phyloP scores from a whole-genome alignment of 768 basidiomycete genomes.

The Podaxis carcinomalis region DNA sequence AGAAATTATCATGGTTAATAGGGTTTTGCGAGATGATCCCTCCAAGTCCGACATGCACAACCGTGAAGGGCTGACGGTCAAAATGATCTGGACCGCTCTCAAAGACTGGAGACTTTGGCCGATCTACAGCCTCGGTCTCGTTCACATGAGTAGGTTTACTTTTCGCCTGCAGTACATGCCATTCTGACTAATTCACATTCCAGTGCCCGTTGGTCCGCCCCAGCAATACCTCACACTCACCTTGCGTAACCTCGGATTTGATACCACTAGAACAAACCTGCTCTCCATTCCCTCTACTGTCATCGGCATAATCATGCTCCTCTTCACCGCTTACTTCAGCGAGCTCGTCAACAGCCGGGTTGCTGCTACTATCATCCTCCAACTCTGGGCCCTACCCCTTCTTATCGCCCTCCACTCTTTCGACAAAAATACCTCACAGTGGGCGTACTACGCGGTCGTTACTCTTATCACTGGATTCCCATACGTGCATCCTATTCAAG shows the following conservation, averaged over 20 bases:
- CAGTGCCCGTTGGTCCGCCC: slow-evolving; percentile 57
- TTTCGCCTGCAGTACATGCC: background rate
- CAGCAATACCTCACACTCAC: slow-evolving; percentile 62
- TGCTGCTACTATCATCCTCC: slow-evolving; percentile 46
- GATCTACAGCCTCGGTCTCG: slow-evolving; percentile 51
- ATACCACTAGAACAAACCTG: slow-evolving; percentile 58
- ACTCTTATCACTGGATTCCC: slow-evolving; percentile 55
- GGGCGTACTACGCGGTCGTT: slow-evolving; percentile 52
- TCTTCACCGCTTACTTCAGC: slow-evolving; percentile 44
- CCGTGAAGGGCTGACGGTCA: slow-evolving; percentile 50
- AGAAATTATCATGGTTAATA: slow-evolving; percentile 61
- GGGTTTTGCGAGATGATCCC: slow-evolving; percentile 62
- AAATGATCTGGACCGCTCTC: slow-evolving; percentile 47
- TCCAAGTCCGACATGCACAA: slow-evolving; percentile 70
- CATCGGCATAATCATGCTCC: slow-evolving; percentile 45
- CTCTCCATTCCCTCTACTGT: slow-evolving; percentile 57
- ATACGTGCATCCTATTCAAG: slow-evolving; percentile 44
- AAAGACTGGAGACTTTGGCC: slow-evolving; percentile 67
- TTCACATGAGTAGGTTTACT: slow-evolving; percentile 42
- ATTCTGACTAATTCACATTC: background rate
- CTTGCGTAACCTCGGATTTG: slow-evolving; percentile 58
- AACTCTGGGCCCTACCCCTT: slow-evolving; percentile 61
- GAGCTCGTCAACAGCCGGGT: slow-evolving; percentile 55
- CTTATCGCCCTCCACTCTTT: slow-evolving; percentile 55
- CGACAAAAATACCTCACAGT: slow-evolving; percentile 41